Evolutionary conservation across 768 basidiomycete species (phyloP), one percentile per base, ranked within the genome.

Genomic region (Kwoniella sp.): DNA sequence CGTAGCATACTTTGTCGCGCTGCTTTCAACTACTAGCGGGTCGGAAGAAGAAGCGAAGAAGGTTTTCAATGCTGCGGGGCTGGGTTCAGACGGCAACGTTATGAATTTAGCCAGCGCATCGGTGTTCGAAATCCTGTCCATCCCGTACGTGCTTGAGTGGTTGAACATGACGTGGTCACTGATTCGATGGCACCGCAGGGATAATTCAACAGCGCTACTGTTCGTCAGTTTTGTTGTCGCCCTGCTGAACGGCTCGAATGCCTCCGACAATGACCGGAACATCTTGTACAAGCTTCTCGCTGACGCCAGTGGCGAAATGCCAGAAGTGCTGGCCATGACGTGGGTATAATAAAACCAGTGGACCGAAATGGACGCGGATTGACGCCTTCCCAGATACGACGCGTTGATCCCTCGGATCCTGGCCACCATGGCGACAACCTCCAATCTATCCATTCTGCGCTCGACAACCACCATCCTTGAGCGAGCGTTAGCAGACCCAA

Each of bases 221-320:
- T 78, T 83, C 5, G 80, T 83, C 34, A 85, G 88, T 1, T 86
- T 92, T 64, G 77, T 84, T 32, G 82, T 82, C 2, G 83, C 86
- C 1, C 86, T 92, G 73, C 77, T 91, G 12, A 77, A 77, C 39
- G 77, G 77, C 37, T 85, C 82, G 6, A 84, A 87, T 1, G 84
- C 88, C 64, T 83, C 85, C 2, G 87, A 89, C 57, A 77, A 79
- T 1, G 91, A 95, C 74, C 84, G 84, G 2, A 82, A 88, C 69
- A 84, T 91, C 33, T 72, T 92, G 38, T 91, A 86, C 71, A 79
- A 79, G 40, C 70, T 93, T 27, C 78, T 95, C 26, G 81, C 86
- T 26, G 84, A 89, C 36, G 80, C 89, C 12, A 81, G 83, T 14
- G 74, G 75, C 6, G 73, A 77, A 8, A 85, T 82, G 71, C 89